Evolutionary conservation across 805 yeast species (phyloP), one percentile per base, ranked within the genome.

Genomic region (Monosporozyma aquatica): DNA sequence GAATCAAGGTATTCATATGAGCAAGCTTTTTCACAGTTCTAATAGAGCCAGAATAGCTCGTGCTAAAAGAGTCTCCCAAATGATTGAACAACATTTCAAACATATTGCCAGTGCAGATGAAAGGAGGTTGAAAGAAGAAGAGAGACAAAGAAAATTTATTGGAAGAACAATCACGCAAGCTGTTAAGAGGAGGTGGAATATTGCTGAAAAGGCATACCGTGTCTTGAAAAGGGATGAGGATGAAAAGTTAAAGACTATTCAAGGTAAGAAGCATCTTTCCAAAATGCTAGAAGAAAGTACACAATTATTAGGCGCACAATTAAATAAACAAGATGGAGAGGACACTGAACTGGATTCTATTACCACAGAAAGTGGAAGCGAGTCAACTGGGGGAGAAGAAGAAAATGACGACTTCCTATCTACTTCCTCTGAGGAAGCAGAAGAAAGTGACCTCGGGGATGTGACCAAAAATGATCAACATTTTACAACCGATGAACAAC

Each of bases 251-350:
- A 82, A 87, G 56, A 76, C 84, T 42, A 74, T 76, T 8, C 78
- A 82, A 54, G 95, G 97, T 29, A 83, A 87, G 56, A 84, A 85
- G 53, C 95, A 89, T 58, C 69, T 90, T 43, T 78, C 86, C 43
- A 82, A 86, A 56, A 89, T 90, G 71, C 67, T 90, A 44, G 95
- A 89, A 55, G 92, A 89, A 55, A 86, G 96, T 20, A 86, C 96
- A 0, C 89, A 85, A 56, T 71, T 90, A 27, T 68, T 90, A 23
- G 96, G 87, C 47, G 94, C 95, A 1, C 95, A 90, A 49, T 61
- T 83, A 43, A 76, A 74, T 24, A 70, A 70, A 41, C 52, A 44
- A 6, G 54, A 51, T 26, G 43, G 42, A 9, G 29, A 24, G 8
- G 45, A 40, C 20, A 32, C 32, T 20, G 47, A 42, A 7, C 38